Percentiles rank a stretch among this genome's conserved stretches.
These are phyloP conservation scores for Umbilicus rupestris DNA, from an alignment of 164 flowering plant species.

Conservation along the genomic window DNA sequence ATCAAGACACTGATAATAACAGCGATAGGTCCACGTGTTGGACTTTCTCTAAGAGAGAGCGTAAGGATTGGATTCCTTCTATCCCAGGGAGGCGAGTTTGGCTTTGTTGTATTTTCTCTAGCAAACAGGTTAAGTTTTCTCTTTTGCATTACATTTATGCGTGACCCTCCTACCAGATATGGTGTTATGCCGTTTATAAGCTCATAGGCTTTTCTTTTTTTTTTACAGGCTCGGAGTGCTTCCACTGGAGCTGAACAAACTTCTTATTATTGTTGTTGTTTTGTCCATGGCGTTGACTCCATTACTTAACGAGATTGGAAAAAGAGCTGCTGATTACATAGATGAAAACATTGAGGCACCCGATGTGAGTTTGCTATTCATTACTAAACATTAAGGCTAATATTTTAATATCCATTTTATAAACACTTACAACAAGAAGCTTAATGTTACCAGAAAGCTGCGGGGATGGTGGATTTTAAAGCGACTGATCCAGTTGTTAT, in stretches of 20 bases:
- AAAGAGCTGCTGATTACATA: constrained; percentile 57
- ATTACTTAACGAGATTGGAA: constrained; percentile 78
- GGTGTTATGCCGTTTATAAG: not conserved
- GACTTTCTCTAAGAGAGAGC: constrained; percentile 77
- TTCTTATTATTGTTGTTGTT: constrained; percentile 94
- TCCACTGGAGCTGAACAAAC: constrained; percentile 95
- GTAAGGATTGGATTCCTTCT: constrained; percentile 87
- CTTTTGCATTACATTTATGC: not conserved
- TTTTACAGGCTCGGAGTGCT: constrained; percentile 85
- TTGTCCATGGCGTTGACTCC: constrained; percentile 97
- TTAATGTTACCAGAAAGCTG: constrained; percentile 37
- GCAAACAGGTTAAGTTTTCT: constrained; percentile 69
- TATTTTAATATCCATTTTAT: not conserved
- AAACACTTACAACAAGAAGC: not conserved
- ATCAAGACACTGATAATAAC: constrained; percentile 91
- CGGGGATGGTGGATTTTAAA: constrained; percentile 51
- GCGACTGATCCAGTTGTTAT: constrained; percentile 88
- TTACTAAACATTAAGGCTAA: not conserved
- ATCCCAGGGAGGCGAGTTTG: constrained; percentile 99
- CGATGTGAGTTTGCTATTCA: constrained; percentile 30
- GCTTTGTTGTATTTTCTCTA: constrained; percentile 89
- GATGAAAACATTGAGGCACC: constrained; percentile 44
- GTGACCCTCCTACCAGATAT: not conserved
- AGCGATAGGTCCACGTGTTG: constrained; percentile 94
- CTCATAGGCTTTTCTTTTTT: not conserved